Conservation (phyloP, 73 alveolate species). For the Stentor roeselii region DNA sequence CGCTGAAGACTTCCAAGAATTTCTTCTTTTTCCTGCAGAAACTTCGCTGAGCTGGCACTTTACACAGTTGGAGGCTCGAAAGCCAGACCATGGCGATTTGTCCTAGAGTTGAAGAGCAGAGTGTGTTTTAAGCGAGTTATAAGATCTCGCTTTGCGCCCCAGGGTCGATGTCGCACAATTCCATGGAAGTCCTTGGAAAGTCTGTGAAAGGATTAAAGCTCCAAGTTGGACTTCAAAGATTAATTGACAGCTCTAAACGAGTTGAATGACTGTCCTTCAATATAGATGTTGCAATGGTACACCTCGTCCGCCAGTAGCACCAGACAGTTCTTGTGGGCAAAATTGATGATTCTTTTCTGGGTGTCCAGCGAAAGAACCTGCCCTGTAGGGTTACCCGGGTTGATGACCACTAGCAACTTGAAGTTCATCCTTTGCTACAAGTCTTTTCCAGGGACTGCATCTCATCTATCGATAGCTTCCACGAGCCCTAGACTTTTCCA, state of each 20-base stretch:
- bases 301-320: slow-evolving; percentile 97
- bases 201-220: slow-evolving; percentile 68
- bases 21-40: slow-evolving; percentile 46
- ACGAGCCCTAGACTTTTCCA: slow-evolving; percentile 79
- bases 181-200: slow-evolving; percentile 80
- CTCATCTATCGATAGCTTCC: slow-evolving; percentile 75
- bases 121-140: slow-evolving; percentile 55
- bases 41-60: slow-evolving; percentile 53
- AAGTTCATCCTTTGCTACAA: slow-evolving; percentile 53
- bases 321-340: slow-evolving; percentile 62
- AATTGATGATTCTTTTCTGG: slow-evolving; percentile 61
- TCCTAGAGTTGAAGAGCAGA: slow-evolving; percentile 87
- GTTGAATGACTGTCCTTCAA: slow-evolving; percentile 57
- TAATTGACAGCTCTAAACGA: slow-evolving; percentile 73
- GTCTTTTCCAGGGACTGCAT: slow-evolving; percentile 44
- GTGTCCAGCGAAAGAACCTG: slow-evolving; percentile 75
- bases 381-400: slow-evolving; percentile 99
- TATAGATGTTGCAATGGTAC: slow-evolving; percentile 91
- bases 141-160: slow-evolving; percentile 55
- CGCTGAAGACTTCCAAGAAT: slow-evolving; percentile 50
- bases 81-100: slow-evolving; percentile 65
- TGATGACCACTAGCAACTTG: slow-evolving; percentile 81
- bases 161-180: slow-evolving; percentile 57
- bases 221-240: slow-evolving; percentile 60
- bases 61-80: slow-evolving; percentile 68